Evolutionary conservation across 139 green algal species (phyloP), one percentile per base, ranked within the genome.

Genomic region (Bryopsis sp.): DNA sequence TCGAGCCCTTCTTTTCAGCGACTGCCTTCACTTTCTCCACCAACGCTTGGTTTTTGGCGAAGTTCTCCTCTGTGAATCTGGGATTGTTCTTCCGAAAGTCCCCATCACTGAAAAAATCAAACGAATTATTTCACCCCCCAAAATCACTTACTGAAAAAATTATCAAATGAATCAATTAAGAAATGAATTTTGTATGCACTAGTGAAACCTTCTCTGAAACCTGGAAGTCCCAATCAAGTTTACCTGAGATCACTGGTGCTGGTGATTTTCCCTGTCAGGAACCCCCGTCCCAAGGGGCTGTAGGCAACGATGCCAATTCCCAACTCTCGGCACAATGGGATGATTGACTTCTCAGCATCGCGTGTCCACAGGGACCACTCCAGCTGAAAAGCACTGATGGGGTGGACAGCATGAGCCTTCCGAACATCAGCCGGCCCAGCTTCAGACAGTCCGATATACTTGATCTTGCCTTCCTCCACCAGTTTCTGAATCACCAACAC

Each of bases 371-470:
- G 80, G 15, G 54, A 80, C 86, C 73, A 90, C 69, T 86, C 79
- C 77, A 86, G 48, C 78, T 92, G 78, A 35, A 88, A 75, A 32
- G 81, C 82, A 6, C 77, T 78, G 60, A 94, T 80, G 3, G 88
- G 86, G 63, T 78, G 67, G 0, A 90, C 73, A 0, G 75, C 74
- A 62, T 89, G 81, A 22, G 86, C 88, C 58, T 62, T 69, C 1
- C 86, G 77, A 15, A 94, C 76, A 64, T 87, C 77, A 1, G 73
- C 72, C 0, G 84, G 33, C 5, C 33, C 58, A n/a, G 80, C 78
- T 80, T 94, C 87, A 26, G 69, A 84, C 15, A 94, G 39, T 1
- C 87, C 87, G 15, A 92, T 74, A 73, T 90, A 82, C 68, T 77
- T 82, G 31, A 91, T 72, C 76, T 91, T 93, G 60, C 86, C 86